Evolutionary conservation across 1,284 basidiomycete genomes (phyloP), one percentile per base, ranked within the genome.

Genomic region (Rhodotorula glutinis): DNA sequence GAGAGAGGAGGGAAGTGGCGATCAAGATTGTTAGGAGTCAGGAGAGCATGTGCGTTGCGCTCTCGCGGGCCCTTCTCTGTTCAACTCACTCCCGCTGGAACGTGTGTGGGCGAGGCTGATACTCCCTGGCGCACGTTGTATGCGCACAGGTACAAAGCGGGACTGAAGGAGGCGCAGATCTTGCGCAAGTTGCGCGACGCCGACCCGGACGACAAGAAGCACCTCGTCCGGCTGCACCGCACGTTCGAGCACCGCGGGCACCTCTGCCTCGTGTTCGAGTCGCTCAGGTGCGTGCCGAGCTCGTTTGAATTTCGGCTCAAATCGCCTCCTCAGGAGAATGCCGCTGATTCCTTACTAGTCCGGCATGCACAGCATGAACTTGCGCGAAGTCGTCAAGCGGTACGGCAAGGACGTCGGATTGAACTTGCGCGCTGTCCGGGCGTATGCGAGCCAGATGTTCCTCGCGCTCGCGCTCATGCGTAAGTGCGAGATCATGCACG

Each of bases 321-420:
- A 29, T 54, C 16, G 66, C 56, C 46, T 62, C 59, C n/a, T 16
- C 23, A 10, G 11, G 21, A 25, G 11, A 11, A 38, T 38, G n/a
- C n/a, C n/a, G n/a, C n/a, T n/a, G 23, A n/a, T 16, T n/a, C 16
- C 33, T 38, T 16, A 27, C 56, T 40, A 11, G 27, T 52, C 58
- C 61, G 46, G 67, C 47, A 66, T 60, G 10, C 44, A 44, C 70
- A 95, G 92, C 76, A 96, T 98, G 92, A 98, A 99, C 77, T 83
- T 99, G 33, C 90, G 96, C 69, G 95, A 98, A 67, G 92, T 98
- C 27, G 90, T 98, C 64, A 98, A 98, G 79, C 87, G 93, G n/a
- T 98, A 98, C 78, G 96, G 96, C 62, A 98, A 98, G 78, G 93
- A 98, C 75, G 88, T 99, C 59, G 96, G 96, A 10, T 82, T 99